Percentiles rank a stretch among this genome's conserved stretches.
Conservation (phyloP, 2,329 filamentous ascomycete species). For the Helicocarpus griseus region DNA sequence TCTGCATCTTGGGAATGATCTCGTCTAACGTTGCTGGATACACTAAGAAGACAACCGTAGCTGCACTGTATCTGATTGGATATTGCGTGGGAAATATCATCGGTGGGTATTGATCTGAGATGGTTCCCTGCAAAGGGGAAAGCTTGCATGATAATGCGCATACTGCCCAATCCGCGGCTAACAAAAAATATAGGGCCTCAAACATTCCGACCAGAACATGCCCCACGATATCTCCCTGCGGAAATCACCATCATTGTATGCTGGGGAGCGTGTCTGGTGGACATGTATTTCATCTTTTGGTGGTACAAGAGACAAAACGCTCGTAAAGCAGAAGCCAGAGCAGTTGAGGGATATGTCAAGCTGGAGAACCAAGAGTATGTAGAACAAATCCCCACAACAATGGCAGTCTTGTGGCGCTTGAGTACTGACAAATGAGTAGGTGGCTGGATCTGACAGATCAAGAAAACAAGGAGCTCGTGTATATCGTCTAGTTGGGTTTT, state of each 20-base stretch:
- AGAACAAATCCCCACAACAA: conserved; percentile 6
- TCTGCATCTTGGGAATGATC: conserved; percentile 54
- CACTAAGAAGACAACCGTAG: conserved; percentile 46
- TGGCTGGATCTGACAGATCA: conserved; percentile 56
- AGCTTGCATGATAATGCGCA: no score
- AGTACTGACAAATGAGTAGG: conserved; percentile 14
- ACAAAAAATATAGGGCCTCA: no score
- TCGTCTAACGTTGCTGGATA: conserved; percentile 50
- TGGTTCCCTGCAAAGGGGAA: no score
- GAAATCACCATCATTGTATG: conserved; percentile 20
- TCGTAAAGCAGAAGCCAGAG: conserved; percentile 46
- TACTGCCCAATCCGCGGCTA: no score
- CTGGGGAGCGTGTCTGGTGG: conserved; percentile 30
- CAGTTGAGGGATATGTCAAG: conserved; percentile 48
- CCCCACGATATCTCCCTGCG: conserved; percentile 34
- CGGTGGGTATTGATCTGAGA: conserved; percentile 28
- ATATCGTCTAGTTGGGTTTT: no score
- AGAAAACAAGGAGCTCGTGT: conserved; percentile 58
- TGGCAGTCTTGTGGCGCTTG: conserved; percentile 1
- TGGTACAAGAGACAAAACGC: conserved; percentile 52
- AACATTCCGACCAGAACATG: conserved; percentile 44
- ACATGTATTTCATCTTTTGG: conserved; percentile 52
- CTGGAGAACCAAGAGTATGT: conserved; percentile 57
- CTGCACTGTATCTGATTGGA: conserved; percentile 38
- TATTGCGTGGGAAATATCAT: conserved; percentile 49